Base-by-base conservation (phyloP, 1,284 basidiomycete genomes). In the Leccinum cinnamomeum region DNA sequence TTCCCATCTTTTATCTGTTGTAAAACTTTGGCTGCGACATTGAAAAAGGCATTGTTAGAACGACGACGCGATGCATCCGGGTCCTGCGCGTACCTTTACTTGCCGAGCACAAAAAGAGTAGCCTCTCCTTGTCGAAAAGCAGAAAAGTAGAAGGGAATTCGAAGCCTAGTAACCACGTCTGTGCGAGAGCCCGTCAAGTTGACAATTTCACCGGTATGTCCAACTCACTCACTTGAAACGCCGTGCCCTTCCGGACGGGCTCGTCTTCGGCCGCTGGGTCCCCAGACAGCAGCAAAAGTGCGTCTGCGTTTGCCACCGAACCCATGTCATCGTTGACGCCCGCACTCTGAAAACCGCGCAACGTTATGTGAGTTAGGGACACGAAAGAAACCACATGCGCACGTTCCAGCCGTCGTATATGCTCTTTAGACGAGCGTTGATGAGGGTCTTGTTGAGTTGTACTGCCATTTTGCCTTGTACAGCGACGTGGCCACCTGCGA, bases 111-210 rank as follows among this genome's bases (percentile, higher is more conserved):
- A 98, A 80, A 61, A 98, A 91, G 33, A 81, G 83, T 33, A 98
- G 78, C 70, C 86, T 90, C 59, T 88, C 80, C 69, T 89, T 88
- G 68, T 90, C 84, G 68, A 98, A 91, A 39, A 97, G 78, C 62
- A 96, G 85, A 51, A 98, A 81, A 0, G 96, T 98, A 0, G 94
- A 95, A 0, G 96, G 96, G 72, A 98, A 98, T 76, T 98, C 97
- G 76, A 95, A 98, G 25, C 95, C 97, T 37, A 98, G 84, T 8
- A 98, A 82, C 91, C 94, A 98, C 69, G 94, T 95, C 94, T 97
- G 66, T 50, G 53, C 46, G 48, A 67, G 50, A 62, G 37, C 8
- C 57, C 8, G 11, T 57, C 56, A 33, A 66, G 68, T 75, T 57
- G 69, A 65, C 64, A 57, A 68, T 62, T n/a, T 55, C 48, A 0